Evolutionary conservation across 495 filamentous ascomycete genomes (phyloP).

Genomic region (Podospora fimiseda): DNA sequence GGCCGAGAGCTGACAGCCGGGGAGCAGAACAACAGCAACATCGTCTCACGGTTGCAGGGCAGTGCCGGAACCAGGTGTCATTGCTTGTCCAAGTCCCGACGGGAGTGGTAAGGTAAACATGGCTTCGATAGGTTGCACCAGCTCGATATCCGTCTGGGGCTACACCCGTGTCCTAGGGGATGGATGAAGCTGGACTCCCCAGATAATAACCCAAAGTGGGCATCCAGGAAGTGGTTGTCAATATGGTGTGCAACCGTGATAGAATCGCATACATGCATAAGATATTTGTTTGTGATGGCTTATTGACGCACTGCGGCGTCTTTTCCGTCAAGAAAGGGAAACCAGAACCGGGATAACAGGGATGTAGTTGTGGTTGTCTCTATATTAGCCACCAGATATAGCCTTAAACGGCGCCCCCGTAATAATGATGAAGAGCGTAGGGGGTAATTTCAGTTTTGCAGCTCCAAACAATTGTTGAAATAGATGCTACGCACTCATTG

Average conservation of each 20-base stretch:
- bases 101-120: background rate
- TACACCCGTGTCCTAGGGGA: background rate
- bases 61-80: constrained; percentile 16
- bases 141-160: constrained; percentile 4
- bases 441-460: constrained; percentile 35
- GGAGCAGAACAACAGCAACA: constrained; percentile 3
- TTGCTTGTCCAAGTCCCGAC: constrained; percentile 13
- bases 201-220: constrained; percentile 1
- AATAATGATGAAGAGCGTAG: constrained; percentile 25
- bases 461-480: constrained; percentile 22
- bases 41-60: constrained; percentile 12
- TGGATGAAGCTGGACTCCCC: constrained; percentile 3
- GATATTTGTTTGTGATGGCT: constrained; percentile 4
- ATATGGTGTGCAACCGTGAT: constrained; percentile 9
- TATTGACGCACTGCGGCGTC: background rate
- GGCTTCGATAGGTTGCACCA: constrained; percentile 4
- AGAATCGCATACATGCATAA: constrained; percentile 12
- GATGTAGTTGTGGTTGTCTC: constrained; percentile 22
- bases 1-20: constrained; percentile 15
- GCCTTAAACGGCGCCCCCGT: constrained; percentile 32
- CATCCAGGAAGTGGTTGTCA: background rate
- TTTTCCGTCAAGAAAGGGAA: constrained; percentile 2
- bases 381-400: constrained; percentile 44
- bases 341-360: constrained; percentile 15
- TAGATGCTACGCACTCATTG: constrained; percentile 10